phyloP scores from a whole-genome alignment of 2,329 filamentous ascomycete genomes.

The Colletotrichum tropicale region DNA sequence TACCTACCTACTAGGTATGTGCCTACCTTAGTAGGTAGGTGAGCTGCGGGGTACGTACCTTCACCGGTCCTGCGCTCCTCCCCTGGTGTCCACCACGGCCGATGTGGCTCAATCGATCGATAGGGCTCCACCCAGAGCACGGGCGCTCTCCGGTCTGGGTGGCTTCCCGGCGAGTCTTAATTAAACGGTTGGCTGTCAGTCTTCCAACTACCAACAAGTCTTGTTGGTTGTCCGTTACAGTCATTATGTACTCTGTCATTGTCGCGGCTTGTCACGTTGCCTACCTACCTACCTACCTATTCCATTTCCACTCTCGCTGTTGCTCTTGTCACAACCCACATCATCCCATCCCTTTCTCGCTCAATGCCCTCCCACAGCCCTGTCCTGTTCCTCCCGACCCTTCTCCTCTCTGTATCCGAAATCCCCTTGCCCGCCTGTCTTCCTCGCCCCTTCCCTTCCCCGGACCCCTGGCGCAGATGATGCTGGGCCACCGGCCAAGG shows the following conservation, averaged over 20 bases:
- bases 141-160: slow-evolving; percentile 11
- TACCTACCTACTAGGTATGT: no score
- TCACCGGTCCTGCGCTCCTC: not conserved
- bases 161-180: slow-evolving; percentile 3
- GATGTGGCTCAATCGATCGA: slow-evolving; percentile 15
- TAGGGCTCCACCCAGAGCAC: not conserved
- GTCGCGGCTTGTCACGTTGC: not conserved
- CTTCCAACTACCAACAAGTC: slow-evolving; percentile 11
- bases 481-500: not conserved
- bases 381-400: not conserved
- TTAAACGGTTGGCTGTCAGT: slow-evolving; percentile 16
- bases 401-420: not conserved
- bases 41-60: not conserved
- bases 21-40: not conserved
- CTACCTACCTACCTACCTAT: not conserved
- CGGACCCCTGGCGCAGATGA: slow-evolving; percentile 7
- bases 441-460: not conserved
- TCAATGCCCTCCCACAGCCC: not conserved
- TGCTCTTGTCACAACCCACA: not conserved
- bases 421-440: not conserved
- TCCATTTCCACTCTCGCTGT: not conserved
- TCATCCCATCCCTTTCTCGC: not conserved
- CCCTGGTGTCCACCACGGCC: not conserved
- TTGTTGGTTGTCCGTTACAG: not conserved
- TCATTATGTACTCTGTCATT: not conserved